A percentile compares a stretch with the other conserved stretches of the same genome.
These are phyloP conservation scores for Dactylis glomerata DNA, from an alignment of 176 grass and related monocot species.

Conservation along the genomic window DNA sequence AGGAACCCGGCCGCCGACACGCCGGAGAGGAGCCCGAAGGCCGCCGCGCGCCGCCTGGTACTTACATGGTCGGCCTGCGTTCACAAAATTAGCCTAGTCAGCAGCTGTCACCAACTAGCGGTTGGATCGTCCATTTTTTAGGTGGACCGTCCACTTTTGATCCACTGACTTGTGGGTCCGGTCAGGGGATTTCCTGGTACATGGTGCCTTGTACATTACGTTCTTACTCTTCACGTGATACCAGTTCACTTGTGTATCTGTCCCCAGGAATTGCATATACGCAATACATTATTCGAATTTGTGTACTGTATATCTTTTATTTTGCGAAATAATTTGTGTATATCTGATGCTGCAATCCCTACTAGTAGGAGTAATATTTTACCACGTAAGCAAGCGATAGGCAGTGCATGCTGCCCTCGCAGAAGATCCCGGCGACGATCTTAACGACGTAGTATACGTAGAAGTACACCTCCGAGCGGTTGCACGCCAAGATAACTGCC, in stretches of 20 bases:
- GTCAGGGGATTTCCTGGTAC: background rate
- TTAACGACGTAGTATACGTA: conserved; percentile 61
- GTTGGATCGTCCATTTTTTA: background rate
- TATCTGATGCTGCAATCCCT: background rate
- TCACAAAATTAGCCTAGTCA: background rate
- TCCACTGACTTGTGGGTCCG: background rate
- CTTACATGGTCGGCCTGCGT: conserved; percentile 73
- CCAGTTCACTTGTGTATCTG: background rate
- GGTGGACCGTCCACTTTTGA: background rate
- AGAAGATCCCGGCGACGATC: conserved; percentile 75
- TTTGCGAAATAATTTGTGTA: too few species aligned
- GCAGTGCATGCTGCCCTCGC: conserved; percentile 77
- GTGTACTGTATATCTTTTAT: too few species aligned
- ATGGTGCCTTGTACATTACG: too few species aligned
- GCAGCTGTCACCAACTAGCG: background rate
- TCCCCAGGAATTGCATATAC: too few species aligned
- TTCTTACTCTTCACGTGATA: background rate
- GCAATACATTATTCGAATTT: too few species aligned
- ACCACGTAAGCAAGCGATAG: conserved; percentile 88
- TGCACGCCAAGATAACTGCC: conserved; percentile 71
- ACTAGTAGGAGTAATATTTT: background rate
- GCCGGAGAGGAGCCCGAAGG: conserved; percentile 74
- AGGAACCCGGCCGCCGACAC: conserved; percentile 73
- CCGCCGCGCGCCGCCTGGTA: conserved; percentile 44
- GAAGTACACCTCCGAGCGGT: conserved; percentile 53